Evolutionary conservation across 2,329 filamentous ascomycete genomes (phyloP).

Genomic region (Leptographium lundbergii): DNA sequence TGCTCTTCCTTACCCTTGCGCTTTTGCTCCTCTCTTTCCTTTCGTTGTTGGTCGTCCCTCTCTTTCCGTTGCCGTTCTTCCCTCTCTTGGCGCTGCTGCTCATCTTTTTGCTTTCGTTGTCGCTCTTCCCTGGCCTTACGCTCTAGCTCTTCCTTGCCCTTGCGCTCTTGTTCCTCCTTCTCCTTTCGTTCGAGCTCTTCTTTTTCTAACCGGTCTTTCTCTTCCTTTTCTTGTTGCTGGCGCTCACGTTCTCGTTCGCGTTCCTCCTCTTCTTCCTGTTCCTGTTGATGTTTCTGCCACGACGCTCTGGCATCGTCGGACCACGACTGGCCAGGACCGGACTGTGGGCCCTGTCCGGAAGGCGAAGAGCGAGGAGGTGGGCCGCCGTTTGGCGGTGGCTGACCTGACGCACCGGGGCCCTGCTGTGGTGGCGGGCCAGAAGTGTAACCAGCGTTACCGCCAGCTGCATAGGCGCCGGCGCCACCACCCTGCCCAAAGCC

Average conservation of each 20-base stretch:
- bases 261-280: not conserved
- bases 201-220: not conserved
- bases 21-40: slow-evolving; percentile 31
- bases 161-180: not conserved
- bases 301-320: slow-evolving; percentile 7
- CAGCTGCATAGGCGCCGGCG: not conserved
- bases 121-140: not conserved
- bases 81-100: slow-evolving; percentile 35
- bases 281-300: slow-evolving; percentile 14
- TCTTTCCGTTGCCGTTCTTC: slow-evolving; percentile 23
- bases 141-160: not conserved
- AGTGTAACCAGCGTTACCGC: slow-evolving; percentile 17
- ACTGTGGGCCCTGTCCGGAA: slow-evolving; percentile 10
- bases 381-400: slow-evolving; percentile 8
- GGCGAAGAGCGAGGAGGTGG: slow-evolving; percentile 12
- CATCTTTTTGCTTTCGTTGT: not conserved
- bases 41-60: slow-evolving; percentile 15
- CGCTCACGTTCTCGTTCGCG: slow-evolving; percentile 6
- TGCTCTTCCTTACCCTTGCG: slow-evolving; percentile 45
- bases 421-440: slow-evolving; percentile 8
- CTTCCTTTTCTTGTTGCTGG: not conserved
- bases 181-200: slow-evolving; percentile 2
- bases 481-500: not conserved
- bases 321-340: not conserved
- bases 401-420: not conserved